A percentile compares a stretch with the other conserved stretches of the same genome.
These are phyloP conservation scores for Tetracladium maxilliforme DNA, from an alignment of 2,329 filamentous ascomycete species.

Conservation along the genomic window DNA sequence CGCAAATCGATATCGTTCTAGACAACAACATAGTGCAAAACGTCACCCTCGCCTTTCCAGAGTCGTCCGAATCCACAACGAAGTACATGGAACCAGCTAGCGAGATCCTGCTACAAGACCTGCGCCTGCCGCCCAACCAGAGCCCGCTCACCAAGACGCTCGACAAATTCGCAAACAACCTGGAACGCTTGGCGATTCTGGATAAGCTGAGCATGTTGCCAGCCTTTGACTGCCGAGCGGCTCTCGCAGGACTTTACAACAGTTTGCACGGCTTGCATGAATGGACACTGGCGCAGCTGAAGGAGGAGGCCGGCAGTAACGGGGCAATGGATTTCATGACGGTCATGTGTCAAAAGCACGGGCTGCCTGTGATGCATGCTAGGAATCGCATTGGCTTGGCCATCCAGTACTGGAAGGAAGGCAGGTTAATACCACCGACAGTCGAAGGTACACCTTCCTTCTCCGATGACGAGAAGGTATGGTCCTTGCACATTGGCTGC, in stretches of 20 bases:
- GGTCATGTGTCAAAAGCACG: conserved; percentile 51
- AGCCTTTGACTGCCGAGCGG: conserved; percentile 63
- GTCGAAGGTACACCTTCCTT: conserved; percentile 21
- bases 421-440: conserved; percentile 32
- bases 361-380: conserved; percentile 56
- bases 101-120: conserved; percentile 48
- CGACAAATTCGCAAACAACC: conserved; percentile 54
- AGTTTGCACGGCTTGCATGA: conserved; percentile 56
- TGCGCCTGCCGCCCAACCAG: conserved; percentile 43
- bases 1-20: conserved; percentile 46
- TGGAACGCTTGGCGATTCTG: conserved; percentile 52
- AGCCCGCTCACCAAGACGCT: conserved; percentile 56
- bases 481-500: conserved; percentile 55
- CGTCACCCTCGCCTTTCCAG: conserved; percentile 48
- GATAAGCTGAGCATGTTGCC: conserved; percentile 59
- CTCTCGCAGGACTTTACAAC: conserved; percentile 57
- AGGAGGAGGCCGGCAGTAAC: conserved; percentile 26
- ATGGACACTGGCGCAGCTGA: conserved; percentile 49
- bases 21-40: conserved; percentile 45
- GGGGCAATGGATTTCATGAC: conserved; percentile 5
- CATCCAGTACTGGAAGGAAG: conserved; percentile 65
- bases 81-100: conserved; percentile 47
- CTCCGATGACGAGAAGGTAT: conserved; percentile 27
- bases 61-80: conserved; percentile 39
- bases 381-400: conserved; percentile 52